phyloP scores from a whole-genome alignment of 257 asterid species.

The Solanum piurae region DNA sequence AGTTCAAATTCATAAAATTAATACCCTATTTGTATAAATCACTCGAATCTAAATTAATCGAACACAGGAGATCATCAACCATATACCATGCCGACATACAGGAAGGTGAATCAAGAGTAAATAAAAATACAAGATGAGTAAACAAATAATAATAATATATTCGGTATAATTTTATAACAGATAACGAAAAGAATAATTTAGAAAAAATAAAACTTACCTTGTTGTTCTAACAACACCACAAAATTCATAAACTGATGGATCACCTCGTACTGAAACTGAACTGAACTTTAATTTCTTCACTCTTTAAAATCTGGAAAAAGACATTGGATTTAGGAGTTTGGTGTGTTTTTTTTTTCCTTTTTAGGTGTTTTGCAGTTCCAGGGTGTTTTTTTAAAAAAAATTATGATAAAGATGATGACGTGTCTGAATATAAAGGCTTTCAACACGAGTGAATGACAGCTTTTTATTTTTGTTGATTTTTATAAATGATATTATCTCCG shows the following conservation, averaged over 20 bases:
- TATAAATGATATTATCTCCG: fast-evolving
- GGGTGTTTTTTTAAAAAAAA: background rate
- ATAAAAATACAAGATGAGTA: background rate
- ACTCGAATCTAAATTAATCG: background rate
- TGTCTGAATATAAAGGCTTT: background rate
- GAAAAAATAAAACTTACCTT: background rate
- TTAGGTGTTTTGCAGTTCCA: background rate
- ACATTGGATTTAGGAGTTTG: background rate
- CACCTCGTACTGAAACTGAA: background rate
- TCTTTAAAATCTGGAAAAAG: background rate
- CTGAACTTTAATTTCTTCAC: background rate
- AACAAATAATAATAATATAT: background rate
- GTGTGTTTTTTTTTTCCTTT: background rate
- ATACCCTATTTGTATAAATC: background rate
- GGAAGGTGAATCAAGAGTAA: background rate
- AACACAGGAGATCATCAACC: background rate
- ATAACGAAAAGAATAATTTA: too few species aligned
- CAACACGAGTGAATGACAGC: background rate
- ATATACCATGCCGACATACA: background rate
- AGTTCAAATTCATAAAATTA: too few species aligned
- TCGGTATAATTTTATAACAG: background rate
- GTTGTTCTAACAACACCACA: background rate
- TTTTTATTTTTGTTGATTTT: background rate
- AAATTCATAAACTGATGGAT: background rate
- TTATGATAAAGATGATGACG: background rate